Percentiles rank a stretch among this genome's conserved stretches.
These are phyloP conservation scores for Apiotrichum laibachii DNA, from an alignment of 1,284 basidiomycete species.

Conservation along the genomic window DNA sequence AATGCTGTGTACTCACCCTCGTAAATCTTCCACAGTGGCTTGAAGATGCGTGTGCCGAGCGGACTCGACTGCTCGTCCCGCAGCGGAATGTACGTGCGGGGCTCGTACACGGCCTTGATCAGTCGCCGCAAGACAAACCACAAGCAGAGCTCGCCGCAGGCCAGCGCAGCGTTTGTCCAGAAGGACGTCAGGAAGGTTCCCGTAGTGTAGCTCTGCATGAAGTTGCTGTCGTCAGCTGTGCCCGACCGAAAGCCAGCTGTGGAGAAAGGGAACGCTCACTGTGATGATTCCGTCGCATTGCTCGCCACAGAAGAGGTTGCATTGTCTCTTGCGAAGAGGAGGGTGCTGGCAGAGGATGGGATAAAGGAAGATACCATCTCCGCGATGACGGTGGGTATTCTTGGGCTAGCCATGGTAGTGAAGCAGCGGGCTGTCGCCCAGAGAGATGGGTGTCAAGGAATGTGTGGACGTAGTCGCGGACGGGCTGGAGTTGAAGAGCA, in stretches of 20 bases:
- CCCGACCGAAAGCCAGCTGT: not conserved
- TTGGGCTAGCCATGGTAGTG: too few relatives aligned
- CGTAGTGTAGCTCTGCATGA: constrained; percentile 29
- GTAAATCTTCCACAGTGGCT: constrained; percentile 47
- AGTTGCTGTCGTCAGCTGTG: not conserved
- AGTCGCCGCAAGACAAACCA: constrained; percentile 60
- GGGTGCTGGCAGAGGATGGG: too few relatives aligned
- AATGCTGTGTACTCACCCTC: not conserved
- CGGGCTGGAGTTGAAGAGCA: too few relatives aligned
- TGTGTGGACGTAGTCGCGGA: too few relatives aligned
- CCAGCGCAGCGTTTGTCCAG: constrained; percentile 55
- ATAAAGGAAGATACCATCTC: too few relatives aligned
- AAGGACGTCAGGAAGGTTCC: constrained; percentile 72
- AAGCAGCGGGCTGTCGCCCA: too few relatives aligned
- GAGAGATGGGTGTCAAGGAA: too few relatives aligned
- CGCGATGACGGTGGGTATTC: too few relatives aligned
- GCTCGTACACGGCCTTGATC: constrained; percentile 62
- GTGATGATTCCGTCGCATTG: too few relatives aligned
- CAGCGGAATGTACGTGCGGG: constrained; percentile 62
- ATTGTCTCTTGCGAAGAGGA: too few relatives aligned
- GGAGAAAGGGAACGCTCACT: too few relatives aligned
- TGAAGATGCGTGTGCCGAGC: constrained; percentile 32
- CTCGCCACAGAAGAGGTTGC: too few relatives aligned
- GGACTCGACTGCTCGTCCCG: constrained; percentile 37
- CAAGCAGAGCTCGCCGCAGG: constrained; percentile 60